Evolutionary conservation across 331 rosid species (phyloP).

Genomic region (Stylosanthes scabra): DNA sequence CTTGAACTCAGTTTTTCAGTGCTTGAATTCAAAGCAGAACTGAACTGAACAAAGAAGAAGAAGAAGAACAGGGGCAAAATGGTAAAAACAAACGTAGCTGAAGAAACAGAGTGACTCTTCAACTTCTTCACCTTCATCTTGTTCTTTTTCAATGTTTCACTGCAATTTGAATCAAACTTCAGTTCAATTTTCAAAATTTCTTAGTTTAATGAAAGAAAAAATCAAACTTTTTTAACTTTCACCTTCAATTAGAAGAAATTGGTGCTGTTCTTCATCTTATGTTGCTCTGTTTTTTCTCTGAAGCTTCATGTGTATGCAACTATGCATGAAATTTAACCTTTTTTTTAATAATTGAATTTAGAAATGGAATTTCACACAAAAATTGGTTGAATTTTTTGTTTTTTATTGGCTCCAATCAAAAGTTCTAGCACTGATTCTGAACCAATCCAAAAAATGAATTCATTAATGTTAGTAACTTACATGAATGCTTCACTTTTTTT

Average conservation of each 20-base stretch:
- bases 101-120: background rate
- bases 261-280: background rate
- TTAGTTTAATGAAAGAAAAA: background rate
- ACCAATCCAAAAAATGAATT: slow-evolving; percentile 1
- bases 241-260: background rate
- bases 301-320: slow-evolving; percentile 40
- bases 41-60: slow-evolving; percentile 39
- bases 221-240: background rate
- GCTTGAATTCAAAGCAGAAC: slow-evolving; percentile 50
- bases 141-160: slow-evolving; percentile 6
- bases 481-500: slow-evolving; percentile 7
- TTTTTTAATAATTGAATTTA: background rate
- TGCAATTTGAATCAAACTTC: slow-evolving; percentile 25
- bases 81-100: slow-evolving; percentile 38
- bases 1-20: slow-evolving; percentile 54
- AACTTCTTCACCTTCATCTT: slow-evolving; percentile 23
- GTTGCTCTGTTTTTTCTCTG: background rate
- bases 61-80: slow-evolving; percentile 56
- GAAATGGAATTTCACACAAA: slow-evolving; percentile 25
- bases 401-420: slow-evolving; percentile 13
- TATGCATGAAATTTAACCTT: slow-evolving; percentile 22
- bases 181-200: slow-evolving; percentile 3
- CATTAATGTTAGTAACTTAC: slow-evolving; percentile 15
- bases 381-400: background rate
- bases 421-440: background rate